These are phyloP conservation scores for Zasmidium angulare DNA, from an alignment of 2,329 filamentous ascomycete species.

Conservation along the genomic window DNA sequence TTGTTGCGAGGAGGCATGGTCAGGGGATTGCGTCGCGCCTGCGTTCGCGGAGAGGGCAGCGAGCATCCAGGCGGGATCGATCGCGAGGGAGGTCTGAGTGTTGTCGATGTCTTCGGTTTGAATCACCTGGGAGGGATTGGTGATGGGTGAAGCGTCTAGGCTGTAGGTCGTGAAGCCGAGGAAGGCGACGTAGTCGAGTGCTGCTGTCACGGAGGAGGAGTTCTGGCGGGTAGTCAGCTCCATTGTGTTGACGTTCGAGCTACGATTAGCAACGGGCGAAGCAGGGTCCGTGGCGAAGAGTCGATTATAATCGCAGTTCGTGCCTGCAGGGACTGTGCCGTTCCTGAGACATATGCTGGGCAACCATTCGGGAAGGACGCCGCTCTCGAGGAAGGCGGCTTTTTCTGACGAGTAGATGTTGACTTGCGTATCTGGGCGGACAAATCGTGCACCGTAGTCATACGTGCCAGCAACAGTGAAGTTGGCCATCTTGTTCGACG, in stretches of 20 bases:
- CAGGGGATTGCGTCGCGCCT: background rate
- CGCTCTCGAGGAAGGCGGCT: slow-evolving; percentile 16
- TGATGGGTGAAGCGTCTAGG: slow-evolving; percentile 18
- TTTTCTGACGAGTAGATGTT: slow-evolving; percentile 21
- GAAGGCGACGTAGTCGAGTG: slow-evolving; percentile 14
- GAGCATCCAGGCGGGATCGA: background rate
- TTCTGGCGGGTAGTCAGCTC: slow-evolving; percentile 3
- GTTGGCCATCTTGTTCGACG: slow-evolving; percentile 8
- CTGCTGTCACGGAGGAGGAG: background rate
- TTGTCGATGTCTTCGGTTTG: background rate
- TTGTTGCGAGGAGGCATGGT: background rate
- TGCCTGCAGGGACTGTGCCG: background rate
- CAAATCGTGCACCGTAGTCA: background rate
- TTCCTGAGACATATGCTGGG: slow-evolving; percentile 7
- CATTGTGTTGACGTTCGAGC: slow-evolving; percentile 11
- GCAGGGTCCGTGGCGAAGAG: slow-evolving; percentile 5
- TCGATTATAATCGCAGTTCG: slow-evolving; percentile 13
- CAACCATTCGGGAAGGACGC: slow-evolving; percentile 7
- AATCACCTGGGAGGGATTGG: slow-evolving; percentile 13
- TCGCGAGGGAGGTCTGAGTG: background rate
- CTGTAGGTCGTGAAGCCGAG: slow-evolving; percentile 24
- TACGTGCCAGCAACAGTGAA: slow-evolving; percentile 16
- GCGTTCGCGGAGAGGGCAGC: background rate
- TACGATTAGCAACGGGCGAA: background rate
- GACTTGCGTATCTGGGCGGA: slow-evolving; percentile 9